These are phyloP conservation scores for Austroboletus festivus DNA, from an alignment of 768 basidiomycete species.

Conservation along the genomic window DNA sequence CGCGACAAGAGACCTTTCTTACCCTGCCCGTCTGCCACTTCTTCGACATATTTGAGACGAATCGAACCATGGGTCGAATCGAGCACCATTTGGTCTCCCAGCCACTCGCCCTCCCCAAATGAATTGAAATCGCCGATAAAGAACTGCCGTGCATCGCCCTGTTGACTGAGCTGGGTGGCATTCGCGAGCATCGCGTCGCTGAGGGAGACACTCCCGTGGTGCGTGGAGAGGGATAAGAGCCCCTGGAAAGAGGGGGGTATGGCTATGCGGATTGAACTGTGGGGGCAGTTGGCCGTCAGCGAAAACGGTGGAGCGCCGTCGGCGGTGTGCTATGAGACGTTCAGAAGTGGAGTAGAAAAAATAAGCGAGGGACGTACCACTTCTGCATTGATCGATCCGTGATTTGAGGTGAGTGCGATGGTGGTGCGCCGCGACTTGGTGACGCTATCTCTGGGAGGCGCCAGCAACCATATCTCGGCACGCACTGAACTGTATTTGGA, in stretches of 20 bases:
- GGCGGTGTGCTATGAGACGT: constrained; percentile 12
- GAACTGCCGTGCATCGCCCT: constrained; percentile 12
- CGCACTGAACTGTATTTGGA: constrained; percentile 36
- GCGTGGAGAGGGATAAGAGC: constrained; percentile 15
- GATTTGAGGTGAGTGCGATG: constrained; percentile 15
- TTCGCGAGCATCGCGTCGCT: constrained; percentile 12
- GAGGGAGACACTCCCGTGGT: constrained; percentile 15
- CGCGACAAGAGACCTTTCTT: constrained; percentile 20
- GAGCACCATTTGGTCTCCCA: constrained; percentile 18
- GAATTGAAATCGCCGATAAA: constrained; percentile 25
- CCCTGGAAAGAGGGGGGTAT: constrained; percentile 26
- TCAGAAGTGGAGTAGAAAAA: background rate
- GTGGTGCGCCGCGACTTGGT: constrained; percentile 13
- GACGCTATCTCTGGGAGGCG: background rate
- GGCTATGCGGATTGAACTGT: constrained; percentile 15
- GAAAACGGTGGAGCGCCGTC: constrained; percentile 14
- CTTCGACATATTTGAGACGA: constrained; percentile 20
- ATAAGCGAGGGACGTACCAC: constrained; percentile 17
- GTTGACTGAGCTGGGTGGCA: constrained; percentile 22
- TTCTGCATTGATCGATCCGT: constrained; percentile 15
- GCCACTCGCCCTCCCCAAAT: constrained; percentile 20
- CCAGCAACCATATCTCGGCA: constrained; percentile 39
- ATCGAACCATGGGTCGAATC: constrained; percentile 18
- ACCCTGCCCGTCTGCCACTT: background rate
- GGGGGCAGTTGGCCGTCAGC: constrained; percentile 3